Percentiles rank a stretch among this genome's conserved stretches.
phyloP scores from a whole-genome alignment of 2,329 filamentous ascomycete genomes.

The Alternaria rosae region DNA sequence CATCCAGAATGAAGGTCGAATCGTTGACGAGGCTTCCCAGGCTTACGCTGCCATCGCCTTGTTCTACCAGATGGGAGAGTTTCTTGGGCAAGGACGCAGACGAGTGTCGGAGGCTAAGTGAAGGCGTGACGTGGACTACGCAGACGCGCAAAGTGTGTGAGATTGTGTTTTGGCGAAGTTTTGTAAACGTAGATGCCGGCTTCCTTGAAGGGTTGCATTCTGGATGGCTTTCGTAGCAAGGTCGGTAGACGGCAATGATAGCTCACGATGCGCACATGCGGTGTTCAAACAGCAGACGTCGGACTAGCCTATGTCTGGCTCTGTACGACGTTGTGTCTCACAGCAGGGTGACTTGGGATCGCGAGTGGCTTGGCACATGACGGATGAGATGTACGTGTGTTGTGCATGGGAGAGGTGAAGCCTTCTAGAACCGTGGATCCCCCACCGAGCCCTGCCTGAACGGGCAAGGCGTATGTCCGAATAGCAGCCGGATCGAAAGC shows the following conservation, averaged over 20 bases:
- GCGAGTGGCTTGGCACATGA: background rate
- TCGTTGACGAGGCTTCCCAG: slow-evolving; percentile 32
- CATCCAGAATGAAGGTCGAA: slow-evolving; percentile 29
- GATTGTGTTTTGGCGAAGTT: slow-evolving; percentile 61
- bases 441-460: slow-evolving; percentile 14
- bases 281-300: background rate
- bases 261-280: background rate
- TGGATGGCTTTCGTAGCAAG: slow-evolving; percentile 39
- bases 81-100: slow-evolving; percentile 55
- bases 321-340: background rate
- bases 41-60: slow-evolving; percentile 31
- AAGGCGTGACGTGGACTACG: slow-evolving; percentile 55
- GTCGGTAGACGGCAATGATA: background rate
- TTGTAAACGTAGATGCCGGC: slow-evolving; percentile 56
- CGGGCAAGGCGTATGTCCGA: slow-evolving; percentile 16
- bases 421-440: slow-evolving; percentile 22
- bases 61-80: slow-evolving; percentile 37
- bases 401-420: background rate
- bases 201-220: slow-evolving; percentile 55
- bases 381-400: slow-evolving; percentile 3
- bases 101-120: slow-evolving; percentile 52
- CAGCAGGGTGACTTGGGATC: background rate
- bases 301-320: background rate
- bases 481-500: slow-evolving; percentile 5
- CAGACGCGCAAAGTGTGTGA: slow-evolving; percentile 59